Evolutionary conservation across 2,329 filamentous ascomycete species (phyloP).

Genomic region (Mariannaea sp.): DNA sequence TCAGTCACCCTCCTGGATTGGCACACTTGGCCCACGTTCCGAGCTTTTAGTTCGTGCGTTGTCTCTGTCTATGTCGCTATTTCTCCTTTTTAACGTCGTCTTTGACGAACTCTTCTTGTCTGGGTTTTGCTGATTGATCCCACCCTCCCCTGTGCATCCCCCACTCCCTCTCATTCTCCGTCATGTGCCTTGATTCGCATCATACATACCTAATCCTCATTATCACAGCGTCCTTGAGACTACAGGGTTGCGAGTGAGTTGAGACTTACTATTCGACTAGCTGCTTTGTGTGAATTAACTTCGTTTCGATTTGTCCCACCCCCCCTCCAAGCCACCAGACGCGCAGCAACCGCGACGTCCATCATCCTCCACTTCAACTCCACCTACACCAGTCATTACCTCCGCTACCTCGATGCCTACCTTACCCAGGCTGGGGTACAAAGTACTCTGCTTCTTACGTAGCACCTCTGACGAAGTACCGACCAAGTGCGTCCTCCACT

Average conservation of each 20-base stretch:
- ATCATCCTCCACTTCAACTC: conserved; percentile 23
- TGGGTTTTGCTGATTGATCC: conserved; percentile 4
- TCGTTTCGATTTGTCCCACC: conserved; percentile 17
- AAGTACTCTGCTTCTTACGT: conserved; percentile 14
- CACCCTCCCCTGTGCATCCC: conserved; percentile 16
- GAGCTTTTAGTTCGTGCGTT: conserved; percentile 14
- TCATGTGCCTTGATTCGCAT: conserved; percentile 33
- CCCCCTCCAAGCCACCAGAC: conserved; percentile 28
- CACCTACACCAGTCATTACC: conserved; percentile 27
- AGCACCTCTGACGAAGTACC: conserved; percentile 9
- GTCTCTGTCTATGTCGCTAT: conserved; percentile 22
- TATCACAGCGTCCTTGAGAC: conserved; percentile 24
- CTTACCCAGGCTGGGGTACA: conserved; percentile 19
- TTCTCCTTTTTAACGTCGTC: conserved; percentile 13
- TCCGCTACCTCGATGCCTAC: conserved; percentile 18
- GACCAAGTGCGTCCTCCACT: conserved; percentile 23
- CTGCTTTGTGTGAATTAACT: conserved; percentile 20
- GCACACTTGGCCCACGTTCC: conserved; percentile 32
- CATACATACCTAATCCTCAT: conserved; percentile 20
- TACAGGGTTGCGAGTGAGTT: conserved; percentile 34
- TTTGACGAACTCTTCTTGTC: conserved; percentile 11
- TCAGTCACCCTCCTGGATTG: conserved; percentile 24
- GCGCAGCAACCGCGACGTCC: conserved; percentile 21
- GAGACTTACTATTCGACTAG: conserved; percentile 30
- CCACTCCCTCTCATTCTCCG: conserved; percentile 20